phyloP scores from a whole-genome alignment of 352 stramenopile species.

The Pythium myriotylum region DNA sequence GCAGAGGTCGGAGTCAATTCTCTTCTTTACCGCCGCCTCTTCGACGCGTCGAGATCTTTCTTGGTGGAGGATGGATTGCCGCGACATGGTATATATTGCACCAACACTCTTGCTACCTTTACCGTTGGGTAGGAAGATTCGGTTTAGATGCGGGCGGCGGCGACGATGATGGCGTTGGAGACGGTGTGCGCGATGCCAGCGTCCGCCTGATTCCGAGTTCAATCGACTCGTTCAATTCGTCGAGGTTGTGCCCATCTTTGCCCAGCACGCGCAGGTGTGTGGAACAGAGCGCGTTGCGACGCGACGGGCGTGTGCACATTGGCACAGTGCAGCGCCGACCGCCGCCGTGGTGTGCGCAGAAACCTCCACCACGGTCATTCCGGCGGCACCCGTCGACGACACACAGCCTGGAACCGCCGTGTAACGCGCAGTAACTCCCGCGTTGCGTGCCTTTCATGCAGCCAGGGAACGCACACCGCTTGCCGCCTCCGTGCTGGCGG shows the following conservation, averaged over 20 bases:
- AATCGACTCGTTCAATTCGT: slow-evolving; percentile 17
- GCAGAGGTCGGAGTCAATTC: slow-evolving; percentile 1
- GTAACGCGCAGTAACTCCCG: slow-evolving; percentile 77
- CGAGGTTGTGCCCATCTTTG: slow-evolving; percentile 18
- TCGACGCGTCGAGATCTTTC: neutral
- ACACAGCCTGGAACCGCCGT: slow-evolving; percentile 81
- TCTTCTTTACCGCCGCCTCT: slow-evolving; percentile 3
- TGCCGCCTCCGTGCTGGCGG: slow-evolving; percentile 77
- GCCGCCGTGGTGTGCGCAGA: slow-evolving; percentile 84
- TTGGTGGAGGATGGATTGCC: neutral
- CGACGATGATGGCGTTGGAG: slow-evolving; percentile 9
- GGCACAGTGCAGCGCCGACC: slow-evolving; percentile 72
- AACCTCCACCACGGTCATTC: slow-evolving; percentile 85
- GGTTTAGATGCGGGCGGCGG: neutral
- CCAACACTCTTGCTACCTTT: neutral
- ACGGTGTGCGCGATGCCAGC: neutral
- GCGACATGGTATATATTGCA: slow-evolving; percentile 7
- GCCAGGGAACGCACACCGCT: slow-evolving; percentile 80
- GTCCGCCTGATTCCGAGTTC: slow-evolving; percentile 7
- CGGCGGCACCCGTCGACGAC: slow-evolving; percentile 84
- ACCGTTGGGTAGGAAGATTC: neutral
- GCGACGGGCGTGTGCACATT: slow-evolving; percentile 75
- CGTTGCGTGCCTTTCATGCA: slow-evolving; percentile 86
- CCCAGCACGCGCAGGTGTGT: slow-evolving; percentile 58
- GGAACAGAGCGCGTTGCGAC: slow-evolving; percentile 83